These are phyloP conservation scores for Coccomyxa sp. DNA, from an alignment of 139 green algal species.

Conservation along the genomic window DNA sequence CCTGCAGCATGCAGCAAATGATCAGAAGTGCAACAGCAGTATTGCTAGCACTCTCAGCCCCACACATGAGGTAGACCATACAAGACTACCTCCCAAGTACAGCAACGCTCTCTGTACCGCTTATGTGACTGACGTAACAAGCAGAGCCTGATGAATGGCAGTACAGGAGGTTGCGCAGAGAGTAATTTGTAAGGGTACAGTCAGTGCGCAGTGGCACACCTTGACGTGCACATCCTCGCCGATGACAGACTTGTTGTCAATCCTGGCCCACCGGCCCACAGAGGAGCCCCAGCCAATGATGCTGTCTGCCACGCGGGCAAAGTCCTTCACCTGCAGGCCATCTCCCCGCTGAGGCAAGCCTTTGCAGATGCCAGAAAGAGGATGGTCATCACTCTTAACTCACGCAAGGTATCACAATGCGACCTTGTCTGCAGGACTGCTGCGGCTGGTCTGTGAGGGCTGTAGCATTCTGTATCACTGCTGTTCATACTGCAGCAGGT, in stretches of 20 bases:
- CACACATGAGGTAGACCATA: too few species aligned
- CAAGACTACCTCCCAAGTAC: too few species aligned
- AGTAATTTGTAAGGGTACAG: too few species aligned
- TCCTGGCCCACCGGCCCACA: slow-evolving; percentile 79
- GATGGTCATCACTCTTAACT: too few species aligned
- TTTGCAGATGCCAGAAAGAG: too few species aligned
- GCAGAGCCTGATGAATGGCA: too few species aligned
- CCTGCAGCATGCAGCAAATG: slow-evolving; percentile 17
- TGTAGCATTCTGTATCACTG: neutral
- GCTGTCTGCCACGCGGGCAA: slow-evolving; percentile 68
- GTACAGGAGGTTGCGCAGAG: too few species aligned
- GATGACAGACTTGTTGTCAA: slow-evolving; percentile 93
- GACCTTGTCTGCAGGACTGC: neutral
- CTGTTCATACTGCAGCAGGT: neutral
- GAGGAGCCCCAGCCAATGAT: slow-evolving; percentile 91
- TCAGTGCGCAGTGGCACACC: too few species aligned
- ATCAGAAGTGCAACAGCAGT: neutral
- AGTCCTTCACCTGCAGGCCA: slow-evolving; percentile 53
- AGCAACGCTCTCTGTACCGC: too few species aligned
- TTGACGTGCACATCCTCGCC: slow-evolving; percentile 88
- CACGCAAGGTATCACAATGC: too few species aligned
- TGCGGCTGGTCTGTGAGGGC: neutral
- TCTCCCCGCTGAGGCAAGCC: neutral
- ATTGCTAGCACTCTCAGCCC: neutral
- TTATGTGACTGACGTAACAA: too few species aligned